Percentiles rank a stretch among this genome's conserved stretches.
Conservation (phyloP, 306 rosid genomes). For the Dicorynia guianensis region DNA sequence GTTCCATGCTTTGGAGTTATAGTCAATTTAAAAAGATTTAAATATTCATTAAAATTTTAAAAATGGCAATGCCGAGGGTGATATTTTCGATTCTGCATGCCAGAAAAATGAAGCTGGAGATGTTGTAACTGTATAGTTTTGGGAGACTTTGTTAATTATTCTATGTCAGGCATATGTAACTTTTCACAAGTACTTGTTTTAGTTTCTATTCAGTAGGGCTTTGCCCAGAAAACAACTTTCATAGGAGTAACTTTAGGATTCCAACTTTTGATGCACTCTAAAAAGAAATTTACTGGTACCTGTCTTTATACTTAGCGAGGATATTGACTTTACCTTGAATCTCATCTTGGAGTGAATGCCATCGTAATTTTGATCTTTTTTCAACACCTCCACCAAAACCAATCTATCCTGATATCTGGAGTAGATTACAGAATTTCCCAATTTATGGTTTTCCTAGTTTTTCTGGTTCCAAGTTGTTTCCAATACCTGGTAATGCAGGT, state of each 20-base stretch:
- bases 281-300: background rate
- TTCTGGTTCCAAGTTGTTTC: background rate
- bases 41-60: background rate
- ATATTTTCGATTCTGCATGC: background rate
- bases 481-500: too few species aligned
- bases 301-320: background rate
- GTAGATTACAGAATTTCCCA: background rate
- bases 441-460: background rate
- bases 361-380: background rate
- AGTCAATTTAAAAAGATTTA: background rate
- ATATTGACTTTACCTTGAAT: background rate
- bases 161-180: too few species aligned
- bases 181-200: background rate
- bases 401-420: background rate
- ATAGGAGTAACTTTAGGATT: too few species aligned
- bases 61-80: background rate
- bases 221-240: too few species aligned
- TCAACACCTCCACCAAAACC: background rate
- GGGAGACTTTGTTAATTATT: too few species aligned
- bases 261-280: too few species aligned
- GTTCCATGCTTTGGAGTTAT: background rate
- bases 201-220: background rate
- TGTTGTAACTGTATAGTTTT: too few species aligned
- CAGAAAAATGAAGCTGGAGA: background rate
- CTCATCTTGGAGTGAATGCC: background rate